Percentiles rank a stretch among this genome's conserved stretches.
Conservation (phyloP, 768 basidiomycete species). For the Collybia sordida region DNA sequence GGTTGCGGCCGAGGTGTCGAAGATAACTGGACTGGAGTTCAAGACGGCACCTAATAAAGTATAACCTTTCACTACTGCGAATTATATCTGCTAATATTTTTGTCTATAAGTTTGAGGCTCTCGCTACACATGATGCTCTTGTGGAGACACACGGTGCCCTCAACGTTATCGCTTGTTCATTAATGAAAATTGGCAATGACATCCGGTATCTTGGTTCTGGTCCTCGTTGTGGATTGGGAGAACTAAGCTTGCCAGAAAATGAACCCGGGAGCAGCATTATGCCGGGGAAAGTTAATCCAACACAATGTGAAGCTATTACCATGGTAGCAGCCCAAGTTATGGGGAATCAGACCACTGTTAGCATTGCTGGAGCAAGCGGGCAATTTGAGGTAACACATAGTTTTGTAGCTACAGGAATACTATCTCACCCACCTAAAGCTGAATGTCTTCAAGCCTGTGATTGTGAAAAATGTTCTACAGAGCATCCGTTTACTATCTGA, state of each 20-base stretch:
- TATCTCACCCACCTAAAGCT: slow-evolving; percentile 45
- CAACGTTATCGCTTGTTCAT: slow-evolving; percentile 92
- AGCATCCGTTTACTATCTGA: slow-evolving; percentile 93
- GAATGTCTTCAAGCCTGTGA: slow-evolving; percentile 99
- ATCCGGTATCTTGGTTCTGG: slow-evolving; percentile 98
- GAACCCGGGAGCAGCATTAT: slow-evolving; percentile 99
- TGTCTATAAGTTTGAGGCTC: slow-evolving; percentile 84
- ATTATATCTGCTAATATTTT: neutral
- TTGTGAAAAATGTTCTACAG: slow-evolving; percentile 97
- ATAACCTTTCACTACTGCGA: slow-evolving; percentile 9
- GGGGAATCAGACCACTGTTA: slow-evolving; percentile 93
- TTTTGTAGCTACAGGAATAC: neutral
- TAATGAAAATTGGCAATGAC: slow-evolving; percentile 99
- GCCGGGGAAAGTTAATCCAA: slow-evolving; percentile 99
- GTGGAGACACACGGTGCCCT: slow-evolving; percentile 97
- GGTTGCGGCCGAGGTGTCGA: slow-evolving; percentile 88
- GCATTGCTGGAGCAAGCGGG: slow-evolving; percentile 89
- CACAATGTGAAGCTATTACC: slow-evolving; percentile 97
- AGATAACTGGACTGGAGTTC: slow-evolving; percentile 88
- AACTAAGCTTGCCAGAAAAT: slow-evolving; percentile 93
- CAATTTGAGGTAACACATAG: slow-evolving; percentile 84
- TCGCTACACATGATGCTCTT: slow-evolving; percentile 97
- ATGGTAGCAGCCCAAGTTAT: slow-evolving; percentile 99
- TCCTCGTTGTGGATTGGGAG: slow-evolving; percentile 95
- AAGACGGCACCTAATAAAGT: slow-evolving; percentile 98